phyloP scores from a whole-genome alignment of 192 early-diverging fungal genomes.

The Coemansia sp. region DNA sequence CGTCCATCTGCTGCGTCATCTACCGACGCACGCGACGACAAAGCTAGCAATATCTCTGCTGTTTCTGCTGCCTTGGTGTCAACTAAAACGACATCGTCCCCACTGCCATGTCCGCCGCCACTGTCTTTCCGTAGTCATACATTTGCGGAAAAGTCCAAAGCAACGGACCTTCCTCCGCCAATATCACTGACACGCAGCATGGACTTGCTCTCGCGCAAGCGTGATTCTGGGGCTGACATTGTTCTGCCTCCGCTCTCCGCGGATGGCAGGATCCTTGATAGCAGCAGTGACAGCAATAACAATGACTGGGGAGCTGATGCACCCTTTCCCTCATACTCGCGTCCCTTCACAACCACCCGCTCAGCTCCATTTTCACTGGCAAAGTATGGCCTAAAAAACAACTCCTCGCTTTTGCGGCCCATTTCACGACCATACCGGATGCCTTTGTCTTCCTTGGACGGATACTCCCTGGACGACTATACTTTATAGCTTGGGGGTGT shows the following conservation, averaged over 20 bases:
- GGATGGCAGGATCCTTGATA: slow-evolving; percentile 14
- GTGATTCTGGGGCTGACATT: neutral
- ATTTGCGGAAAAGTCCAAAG: slow-evolving; percentile 3
- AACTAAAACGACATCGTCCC: neutral
- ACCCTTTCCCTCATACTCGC: slow-evolving; percentile 32
- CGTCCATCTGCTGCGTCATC: neutral
- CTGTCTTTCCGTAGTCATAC: slow-evolving; percentile 2
- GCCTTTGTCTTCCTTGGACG: slow-evolving; percentile 31
- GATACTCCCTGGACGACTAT: slow-evolving; percentile 45
- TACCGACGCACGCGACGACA: neutral
- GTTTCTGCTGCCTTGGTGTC: neutral
- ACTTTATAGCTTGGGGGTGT: slow-evolving; percentile 9
- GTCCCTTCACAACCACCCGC: slow-evolving; percentile 46
- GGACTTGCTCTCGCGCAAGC: neutral
- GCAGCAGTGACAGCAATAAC: neutral
- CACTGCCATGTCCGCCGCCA: neutral
- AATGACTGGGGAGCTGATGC: slow-evolving; percentile 36
- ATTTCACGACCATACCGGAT: slow-evolving; percentile 27
- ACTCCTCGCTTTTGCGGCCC: slow-evolving; percentile 32
- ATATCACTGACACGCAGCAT: slow-evolving; percentile 18
- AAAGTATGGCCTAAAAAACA: slow-evolving; percentile 31
- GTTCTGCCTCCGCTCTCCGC: slow-evolving; percentile 38
- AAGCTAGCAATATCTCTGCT: neutral
- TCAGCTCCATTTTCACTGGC: slow-evolving; percentile 24
- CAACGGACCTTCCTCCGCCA: slow-evolving; percentile 10